Evolutionary conservation across 2,329 filamentous ascomycete genomes (phyloP).

Genomic region (Xylariomycetidae sp.): DNA sequence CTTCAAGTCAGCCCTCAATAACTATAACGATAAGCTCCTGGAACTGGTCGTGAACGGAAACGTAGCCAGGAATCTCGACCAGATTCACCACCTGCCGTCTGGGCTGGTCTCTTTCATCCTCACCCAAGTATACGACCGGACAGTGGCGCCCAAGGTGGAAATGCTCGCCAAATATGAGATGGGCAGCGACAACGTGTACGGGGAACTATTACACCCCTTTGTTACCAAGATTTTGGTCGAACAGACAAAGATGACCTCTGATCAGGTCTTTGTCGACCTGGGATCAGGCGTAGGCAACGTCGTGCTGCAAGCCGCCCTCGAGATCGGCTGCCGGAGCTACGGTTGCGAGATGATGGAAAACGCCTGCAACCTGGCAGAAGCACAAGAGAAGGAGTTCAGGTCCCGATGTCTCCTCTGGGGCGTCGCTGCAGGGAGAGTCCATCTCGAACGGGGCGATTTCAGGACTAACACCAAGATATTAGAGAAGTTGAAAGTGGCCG

Average conservation of each 20-base stretch:
- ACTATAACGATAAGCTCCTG: conserved; percentile 72
- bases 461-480: conserved; percentile 67
- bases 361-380: conserved; percentile 74
- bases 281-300: conserved; percentile 97
- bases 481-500: conserved; percentile 72
- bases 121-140: conserved; percentile 84
- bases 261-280: conserved; percentile 87
- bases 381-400: conserved; percentile 77
- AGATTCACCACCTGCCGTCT: conserved; percentile 63
- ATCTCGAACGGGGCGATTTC: conserved; percentile 80
- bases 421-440: conserved; percentile 71
- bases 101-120: conserved; percentile 76
- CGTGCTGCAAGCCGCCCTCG: conserved; percentile 85
- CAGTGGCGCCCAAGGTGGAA: conserved; percentile 84
- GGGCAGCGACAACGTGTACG: conserved; percentile 90
- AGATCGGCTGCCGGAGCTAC: conserved; percentile 91
- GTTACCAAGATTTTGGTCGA: conserved; percentile 75
- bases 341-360: conserved; percentile 96
- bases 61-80: conserved; percentile 67
- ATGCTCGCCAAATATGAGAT: conserved; percentile 80
- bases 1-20: conserved; percentile 67
- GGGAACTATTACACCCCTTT: conserved; percentile 83
- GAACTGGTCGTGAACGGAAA: conserved; percentile 64
- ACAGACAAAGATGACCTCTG: conserved; percentile 71
- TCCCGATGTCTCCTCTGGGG: conserved; percentile 90